A percentile compares a stretch with the other conserved stretches of the same genome.
Evolutionary conservation across 768 basidiomycete species (phyloP).

Genomic region (Lactarius vividus): DNA sequence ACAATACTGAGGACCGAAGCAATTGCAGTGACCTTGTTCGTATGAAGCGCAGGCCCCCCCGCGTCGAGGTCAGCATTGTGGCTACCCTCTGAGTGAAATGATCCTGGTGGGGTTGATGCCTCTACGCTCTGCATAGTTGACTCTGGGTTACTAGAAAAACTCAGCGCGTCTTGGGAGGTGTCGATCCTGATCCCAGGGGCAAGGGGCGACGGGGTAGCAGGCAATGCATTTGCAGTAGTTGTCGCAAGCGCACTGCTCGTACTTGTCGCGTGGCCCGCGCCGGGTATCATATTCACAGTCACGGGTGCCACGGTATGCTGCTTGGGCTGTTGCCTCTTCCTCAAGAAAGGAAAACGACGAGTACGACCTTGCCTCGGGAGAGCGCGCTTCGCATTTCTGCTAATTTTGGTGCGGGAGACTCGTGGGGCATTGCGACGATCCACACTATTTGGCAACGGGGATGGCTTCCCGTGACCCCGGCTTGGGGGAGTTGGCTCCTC

Average conservation of each 20-base stretch:
- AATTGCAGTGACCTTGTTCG: constrained; percentile 19
- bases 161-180: constrained; percentile 11
- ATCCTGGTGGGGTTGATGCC: neutral
- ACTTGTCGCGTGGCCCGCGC: constrained; percentile 7
- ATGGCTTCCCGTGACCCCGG: constrained; percentile 21
- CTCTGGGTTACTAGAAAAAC: constrained; percentile 4
- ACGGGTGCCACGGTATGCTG: constrained; percentile 13
- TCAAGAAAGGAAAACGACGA: constrained; percentile 15
- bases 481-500: constrained; percentile 10
- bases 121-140: constrained; percentile 15
- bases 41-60: constrained; percentile 7
- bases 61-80: constrained; percentile 2
- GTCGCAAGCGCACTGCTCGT: constrained; percentile 1
- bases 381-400: constrained; percentile 3
- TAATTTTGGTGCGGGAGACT: constrained; percentile 13
- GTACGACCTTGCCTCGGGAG: neutral
- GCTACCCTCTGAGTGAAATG: neutral
- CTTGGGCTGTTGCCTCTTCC: constrained; percentile 16
- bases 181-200: constrained; percentile 9
- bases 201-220: neutral
- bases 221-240: constrained; percentile 4
- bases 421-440: constrained; percentile 18
- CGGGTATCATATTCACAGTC: constrained; percentile 21
- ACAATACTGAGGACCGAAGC: constrained; percentile 24
- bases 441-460: constrained; percentile 10